Conservation (phyloP, 2,329 filamentous ascomycete species). For the Xylogone sp. region DNA sequence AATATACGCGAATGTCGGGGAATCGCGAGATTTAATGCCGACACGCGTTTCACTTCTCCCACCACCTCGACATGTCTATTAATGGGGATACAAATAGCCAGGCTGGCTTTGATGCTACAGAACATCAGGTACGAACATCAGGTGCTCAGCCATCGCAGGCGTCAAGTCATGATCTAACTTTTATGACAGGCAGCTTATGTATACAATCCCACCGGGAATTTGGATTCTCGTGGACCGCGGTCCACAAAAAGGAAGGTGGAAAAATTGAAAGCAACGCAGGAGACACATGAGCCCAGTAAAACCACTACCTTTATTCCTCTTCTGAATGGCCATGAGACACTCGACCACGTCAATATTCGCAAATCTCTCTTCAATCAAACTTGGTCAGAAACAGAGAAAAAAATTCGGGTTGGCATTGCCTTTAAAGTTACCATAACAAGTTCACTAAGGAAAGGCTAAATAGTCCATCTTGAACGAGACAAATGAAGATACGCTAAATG, state of each 20-base stretch:
- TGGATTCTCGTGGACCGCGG: conserved; percentile 18
- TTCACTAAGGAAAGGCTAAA: conserved; percentile 34
- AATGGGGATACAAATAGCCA: conserved; percentile 20
- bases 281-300: background rate
- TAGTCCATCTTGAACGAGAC: conserved; percentile 57
- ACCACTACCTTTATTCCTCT: conserved; percentile 44
- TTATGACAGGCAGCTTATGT: conserved; percentile 31
- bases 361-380: conserved; percentile 56
- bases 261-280: conserved; percentile 13
- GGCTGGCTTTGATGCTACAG: conserved; percentile 22
- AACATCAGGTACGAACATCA: conserved; percentile 32
- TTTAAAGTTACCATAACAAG: conserved; percentile 16
- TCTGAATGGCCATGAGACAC: conserved; percentile 50
- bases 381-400: conserved; percentile 61
- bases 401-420: conserved; percentile 50
- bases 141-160: background rate
- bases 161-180: conserved; percentile 2
- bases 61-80: conserved; percentile 22
- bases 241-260: conserved; percentile 31
- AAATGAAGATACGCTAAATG: conserved; percentile 55
- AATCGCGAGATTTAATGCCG: background rate
- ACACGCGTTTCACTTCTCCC: background rate
- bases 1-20: background rate
- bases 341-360: conserved; percentile 47
- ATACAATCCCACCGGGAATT: conserved; percentile 22